Conservation (phyloP, 2,329 filamentous ascomycete species). For the Pyrenophora graminea region DNA sequence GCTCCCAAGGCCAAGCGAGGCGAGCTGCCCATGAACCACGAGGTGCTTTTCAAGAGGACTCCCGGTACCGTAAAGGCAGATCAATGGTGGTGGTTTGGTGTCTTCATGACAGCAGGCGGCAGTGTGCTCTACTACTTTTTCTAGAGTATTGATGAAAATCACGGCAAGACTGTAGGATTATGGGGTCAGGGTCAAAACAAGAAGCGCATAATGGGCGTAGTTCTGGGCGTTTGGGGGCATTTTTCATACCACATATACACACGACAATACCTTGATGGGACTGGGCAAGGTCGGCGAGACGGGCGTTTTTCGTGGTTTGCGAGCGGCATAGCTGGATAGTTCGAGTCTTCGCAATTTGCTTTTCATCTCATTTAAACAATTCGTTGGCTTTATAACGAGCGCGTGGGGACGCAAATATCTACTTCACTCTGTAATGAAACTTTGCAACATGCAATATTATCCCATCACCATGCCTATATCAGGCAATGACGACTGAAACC, state of each 20-base stretch:
- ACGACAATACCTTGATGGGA: no score
- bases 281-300: no score
- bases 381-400: no score
- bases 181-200: background rate
- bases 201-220: background rate
- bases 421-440: no score
- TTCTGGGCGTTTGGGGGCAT: background rate
- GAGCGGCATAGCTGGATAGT: no score
- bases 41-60: constrained; percentile 42
- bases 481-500: no score
- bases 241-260: background rate
- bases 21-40: constrained; percentile 48
- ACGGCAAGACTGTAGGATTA: background rate
- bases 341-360: no score
- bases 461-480: no score
- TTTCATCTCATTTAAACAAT: no score
- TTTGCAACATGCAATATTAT: no score
- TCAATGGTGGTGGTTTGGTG: constrained; percentile 56
- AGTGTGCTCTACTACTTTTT: constrained; percentile 55
- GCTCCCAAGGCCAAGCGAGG: constrained; percentile 45
- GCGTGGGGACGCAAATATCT: no score
- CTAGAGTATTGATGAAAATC: constrained; percentile 15
- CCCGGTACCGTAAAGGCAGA: constrained; percentile 49
- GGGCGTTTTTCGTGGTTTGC: no score
- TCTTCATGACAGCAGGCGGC: constrained; percentile 54